phyloP scores from a whole-genome alignment of 2,329 filamentous ascomycete species.

The Ophiostoma sp. region DNA sequence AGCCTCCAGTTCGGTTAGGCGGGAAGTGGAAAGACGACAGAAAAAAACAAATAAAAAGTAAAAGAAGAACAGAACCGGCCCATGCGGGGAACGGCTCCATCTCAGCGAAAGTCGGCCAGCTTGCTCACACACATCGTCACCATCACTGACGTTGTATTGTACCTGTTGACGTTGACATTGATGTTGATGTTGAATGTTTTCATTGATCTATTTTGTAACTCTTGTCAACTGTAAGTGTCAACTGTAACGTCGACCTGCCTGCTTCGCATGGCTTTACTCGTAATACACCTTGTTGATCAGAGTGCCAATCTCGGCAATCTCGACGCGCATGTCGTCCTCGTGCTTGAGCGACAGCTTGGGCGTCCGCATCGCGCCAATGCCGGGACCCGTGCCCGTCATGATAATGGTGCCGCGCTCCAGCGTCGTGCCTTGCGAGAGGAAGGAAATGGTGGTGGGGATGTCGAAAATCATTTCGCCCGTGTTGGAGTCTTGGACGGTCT shows the following conservation, averaged over 20 bases:
- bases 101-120: not conserved
- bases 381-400: conserved; percentile 45
- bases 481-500: conserved; percentile 41
- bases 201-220: not conserved
- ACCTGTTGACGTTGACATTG: not conserved
- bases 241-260: not conserved
- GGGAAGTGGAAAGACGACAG: too few relatives aligned
- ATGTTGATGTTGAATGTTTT: not conserved
- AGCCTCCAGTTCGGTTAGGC: not conserved
- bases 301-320: conserved; percentile 42
- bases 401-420: conserved; percentile 42
- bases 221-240: not conserved
- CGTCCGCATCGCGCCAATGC: conserved; percentile 45
- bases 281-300: conserved; percentile 42
- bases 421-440: conserved; percentile 42
- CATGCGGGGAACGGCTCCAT: conserved; percentile 1
- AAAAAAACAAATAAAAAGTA: too few relatives aligned
- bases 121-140: not conserved
- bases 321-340: conserved; percentile 38
- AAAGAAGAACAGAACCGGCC: not conserved
- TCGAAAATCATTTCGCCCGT: conserved; percentile 43
- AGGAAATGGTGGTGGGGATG: conserved; percentile 41
- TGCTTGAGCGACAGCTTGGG: conserved; percentile 34
- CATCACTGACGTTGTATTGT: not conserved
- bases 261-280: conserved; percentile 32